These are phyloP conservation scores for Schoenoplectus triqueter DNA, from an alignment of 202 grass and related monocot genomes.

Conservation along the genomic window DNA sequence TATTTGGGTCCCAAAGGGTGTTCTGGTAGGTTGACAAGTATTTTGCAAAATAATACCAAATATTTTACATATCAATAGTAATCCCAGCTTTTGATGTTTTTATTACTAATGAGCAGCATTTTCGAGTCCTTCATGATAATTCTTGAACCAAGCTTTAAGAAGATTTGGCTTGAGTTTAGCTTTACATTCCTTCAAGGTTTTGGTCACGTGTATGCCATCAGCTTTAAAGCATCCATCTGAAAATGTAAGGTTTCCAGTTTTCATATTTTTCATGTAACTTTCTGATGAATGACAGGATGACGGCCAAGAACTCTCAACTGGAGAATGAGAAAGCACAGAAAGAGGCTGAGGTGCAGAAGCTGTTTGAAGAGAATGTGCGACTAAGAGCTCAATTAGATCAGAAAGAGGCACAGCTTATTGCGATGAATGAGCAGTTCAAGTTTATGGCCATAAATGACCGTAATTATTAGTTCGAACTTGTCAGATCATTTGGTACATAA, in stretches of 20 bases:
- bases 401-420: slow-evolving; percentile 77
- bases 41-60: slow-evolving; percentile 9
- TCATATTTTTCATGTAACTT: slow-evolving; percentile 12
- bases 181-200: neutral
- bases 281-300: slow-evolving; percentile 53
- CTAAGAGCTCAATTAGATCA: slow-evolving; percentile 71
- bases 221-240: neutral
- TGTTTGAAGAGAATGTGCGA: slow-evolving; percentile 87
- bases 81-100: neutral
- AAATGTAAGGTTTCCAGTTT: neutral
- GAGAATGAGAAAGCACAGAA: slow-evolving; percentile 87
- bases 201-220: neutral
- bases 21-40: neutral
- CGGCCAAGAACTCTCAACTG: slow-evolving; percentile 69
- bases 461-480: slow-evolving; percentile 35
- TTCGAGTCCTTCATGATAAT: neutral
- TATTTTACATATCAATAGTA: neutral
- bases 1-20: neutral
- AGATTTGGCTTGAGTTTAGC: neutral
- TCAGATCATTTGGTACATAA: slow-evolving; percentile 36
- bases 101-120: neutral
- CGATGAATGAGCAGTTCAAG: slow-evolving; percentile 94
- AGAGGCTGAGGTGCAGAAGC: slow-evolving; percentile 72
- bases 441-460: slow-evolving; percentile 68
- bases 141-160: neutral